A percentile compares a stretch with the other conserved stretches of the same genome.
phyloP scores from a whole-genome alignment of 371 early-diverging fungal genomes.

The Rhizopus arrhizus region DNA sequence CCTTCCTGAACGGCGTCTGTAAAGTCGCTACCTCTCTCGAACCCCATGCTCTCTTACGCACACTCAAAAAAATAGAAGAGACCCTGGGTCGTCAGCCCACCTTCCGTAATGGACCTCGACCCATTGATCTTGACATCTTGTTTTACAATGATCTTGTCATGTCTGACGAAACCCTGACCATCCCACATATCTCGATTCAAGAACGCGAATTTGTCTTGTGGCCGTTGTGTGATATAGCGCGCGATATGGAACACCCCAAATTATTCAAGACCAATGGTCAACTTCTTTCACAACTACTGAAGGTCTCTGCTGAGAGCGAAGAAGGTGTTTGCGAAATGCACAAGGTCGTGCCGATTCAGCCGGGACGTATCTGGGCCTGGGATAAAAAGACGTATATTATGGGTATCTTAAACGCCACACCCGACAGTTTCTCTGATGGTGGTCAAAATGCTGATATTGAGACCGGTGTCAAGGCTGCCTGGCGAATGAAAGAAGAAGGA shows the following conservation, averaged over 20 bases:
- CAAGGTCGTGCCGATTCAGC: conserved; percentile 68
- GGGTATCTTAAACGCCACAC: conserved; percentile 97
- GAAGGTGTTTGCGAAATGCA: conserved; percentile 57
- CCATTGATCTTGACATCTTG: conserved; percentile 94
- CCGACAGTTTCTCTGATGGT: conserved; percentile 97
- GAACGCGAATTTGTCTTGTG: conserved; percentile 95
- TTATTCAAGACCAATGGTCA: conserved; percentile 80
- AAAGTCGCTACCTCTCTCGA: conserved; percentile 80
- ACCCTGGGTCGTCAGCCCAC: conserved; percentile 74
- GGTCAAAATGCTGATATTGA: conserved; percentile 69
- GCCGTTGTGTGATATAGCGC: conserved; percentile 93
- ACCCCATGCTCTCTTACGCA: conserved; percentile 76
- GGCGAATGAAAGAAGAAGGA: conserved; percentile 75
- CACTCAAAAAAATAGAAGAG: conserved; percentile 82
- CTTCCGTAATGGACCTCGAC: conserved; percentile 88
- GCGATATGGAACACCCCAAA: conserved; percentile 87
- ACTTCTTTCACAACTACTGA: conserved; percentile 75
- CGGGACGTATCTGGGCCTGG: conserved; percentile 61
- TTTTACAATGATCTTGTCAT: conserved; percentile 84
- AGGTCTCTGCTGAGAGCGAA: conserved; percentile 50
- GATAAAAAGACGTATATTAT: conserved; percentile 77
- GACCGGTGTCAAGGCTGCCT: conserved; percentile 71
- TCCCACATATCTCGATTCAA: conserved; percentile 87
- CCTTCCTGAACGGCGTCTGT: conserved; percentile 88
- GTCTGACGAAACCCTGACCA: conserved; percentile 68